Percentiles rank a stretch among this genome's conserved stretches.
These are phyloP conservation scores for Castanea crenata DNA, from an alignment of 306 rosid genomes.

Conservation along the genomic window DNA sequence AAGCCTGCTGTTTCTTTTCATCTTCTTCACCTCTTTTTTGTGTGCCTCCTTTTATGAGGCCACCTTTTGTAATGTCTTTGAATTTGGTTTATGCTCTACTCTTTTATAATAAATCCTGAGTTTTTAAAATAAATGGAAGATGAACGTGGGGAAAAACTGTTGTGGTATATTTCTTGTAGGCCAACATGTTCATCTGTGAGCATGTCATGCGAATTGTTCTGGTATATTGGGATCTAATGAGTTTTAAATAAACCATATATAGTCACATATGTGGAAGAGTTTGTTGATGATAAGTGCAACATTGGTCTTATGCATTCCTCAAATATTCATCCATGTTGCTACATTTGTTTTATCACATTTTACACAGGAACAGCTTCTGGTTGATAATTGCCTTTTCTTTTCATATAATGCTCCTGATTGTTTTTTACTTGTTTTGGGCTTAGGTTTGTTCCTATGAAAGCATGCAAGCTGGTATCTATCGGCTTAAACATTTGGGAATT, in stretches of 20 bases:
- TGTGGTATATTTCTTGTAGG: too few relatives aligned
- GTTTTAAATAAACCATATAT: not conserved
- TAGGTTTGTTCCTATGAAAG: constrained; percentile 97
- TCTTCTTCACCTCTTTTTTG: not conserved
- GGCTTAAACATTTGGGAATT: constrained; percentile 92
- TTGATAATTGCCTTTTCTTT: not conserved
- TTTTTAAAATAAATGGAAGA: not conserved
- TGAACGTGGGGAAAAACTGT: not conserved
- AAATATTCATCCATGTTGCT: not conserved
- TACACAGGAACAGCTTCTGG: not conserved
- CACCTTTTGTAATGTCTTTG: not conserved
- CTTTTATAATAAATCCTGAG: not conserved
- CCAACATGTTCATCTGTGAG: not conserved
- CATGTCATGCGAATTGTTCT: not conserved
- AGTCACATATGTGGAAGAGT: not conserved
- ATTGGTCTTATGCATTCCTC: not conserved
- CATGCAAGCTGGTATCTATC: constrained; percentile 96
- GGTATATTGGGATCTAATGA: not conserved
- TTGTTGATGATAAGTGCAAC: not conserved
- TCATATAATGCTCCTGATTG: not conserved
- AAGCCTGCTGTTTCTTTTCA: not conserved
- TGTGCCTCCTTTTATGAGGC: not conserved
- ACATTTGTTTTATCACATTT: not conserved
- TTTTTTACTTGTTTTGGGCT: constrained; percentile 9
- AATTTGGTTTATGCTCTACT: not conserved